Conservation (phyloP, 495 filamentous ascomycete species). For the Aspergillus cristatus region DNA sequence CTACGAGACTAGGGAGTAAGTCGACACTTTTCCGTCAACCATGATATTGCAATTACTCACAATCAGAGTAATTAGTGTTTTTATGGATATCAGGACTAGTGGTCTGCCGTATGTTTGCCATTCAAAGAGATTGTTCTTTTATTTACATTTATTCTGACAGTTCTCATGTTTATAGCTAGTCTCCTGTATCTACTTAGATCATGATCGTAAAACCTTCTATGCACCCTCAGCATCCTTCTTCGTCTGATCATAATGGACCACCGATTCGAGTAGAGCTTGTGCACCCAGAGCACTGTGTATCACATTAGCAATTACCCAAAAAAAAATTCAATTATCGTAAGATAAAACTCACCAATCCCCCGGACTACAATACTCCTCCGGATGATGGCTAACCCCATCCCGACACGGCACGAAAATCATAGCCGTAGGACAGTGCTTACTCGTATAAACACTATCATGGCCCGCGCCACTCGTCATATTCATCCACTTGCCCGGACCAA, state of each 20-base stretch:
- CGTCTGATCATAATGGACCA: slow-evolving; percentile 8
- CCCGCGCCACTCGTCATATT: slow-evolving; percentile 44
- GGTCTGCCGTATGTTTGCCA: no score
- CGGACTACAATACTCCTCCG: slow-evolving; percentile 44
- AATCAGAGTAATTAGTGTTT: no score
- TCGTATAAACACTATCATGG: slow-evolving; percentile 55
- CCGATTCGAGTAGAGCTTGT: slow-evolving; percentile 25
- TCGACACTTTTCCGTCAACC: no score
- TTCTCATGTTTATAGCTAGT: no score
- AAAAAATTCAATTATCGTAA: neutral
- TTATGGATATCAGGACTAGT: no score
- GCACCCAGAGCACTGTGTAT: slow-evolving; percentile 23
- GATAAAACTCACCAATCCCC: slow-evolving; percentile 46
- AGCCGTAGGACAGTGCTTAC: slow-evolving; percentile 43
- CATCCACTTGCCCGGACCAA: slow-evolving; percentile 26
- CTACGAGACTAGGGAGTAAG: no score
- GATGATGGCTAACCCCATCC: slow-evolving; percentile 56
- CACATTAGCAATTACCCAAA: slow-evolving; percentile 2
- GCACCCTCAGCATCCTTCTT: no score
- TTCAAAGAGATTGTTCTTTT: no score
- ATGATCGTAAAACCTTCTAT: no score
- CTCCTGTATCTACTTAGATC: no score
- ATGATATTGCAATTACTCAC: no score
- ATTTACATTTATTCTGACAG: no score
- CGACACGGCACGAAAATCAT: slow-evolving; percentile 58